A percentile compares a stretch with the other conserved stretches of the same genome.
phyloP scores from a whole-genome alignment of 768 basidiomycete genomes.

The Amanita muscaria region DNA sequence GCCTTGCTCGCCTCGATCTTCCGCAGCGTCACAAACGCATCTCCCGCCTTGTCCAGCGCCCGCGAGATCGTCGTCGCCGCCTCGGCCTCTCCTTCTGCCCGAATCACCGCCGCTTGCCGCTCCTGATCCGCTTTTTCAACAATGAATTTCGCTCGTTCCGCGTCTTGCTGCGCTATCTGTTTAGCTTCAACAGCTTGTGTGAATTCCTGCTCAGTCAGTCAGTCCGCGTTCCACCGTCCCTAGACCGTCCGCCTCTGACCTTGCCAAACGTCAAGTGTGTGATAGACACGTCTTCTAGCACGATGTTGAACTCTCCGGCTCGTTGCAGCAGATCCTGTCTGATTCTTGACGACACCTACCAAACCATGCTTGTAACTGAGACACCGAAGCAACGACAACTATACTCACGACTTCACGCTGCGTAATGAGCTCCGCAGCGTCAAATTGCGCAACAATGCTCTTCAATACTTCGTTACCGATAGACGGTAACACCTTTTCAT shows the following conservation, averaged over 20 bases:
- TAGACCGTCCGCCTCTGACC: conserved; percentile 27
- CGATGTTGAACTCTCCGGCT: conserved; percentile 93
- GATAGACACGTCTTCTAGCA: conserved; percentile 95
- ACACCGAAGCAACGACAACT: too few relatives aligned
- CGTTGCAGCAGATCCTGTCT: conserved; percentile 86
- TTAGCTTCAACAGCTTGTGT: conserved; percentile 99
- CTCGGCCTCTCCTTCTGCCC: conserved; percentile 98
- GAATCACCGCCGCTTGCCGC: conserved; percentile 94
- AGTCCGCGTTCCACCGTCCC: neutral
- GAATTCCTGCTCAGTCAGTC: conserved; percentile 55
- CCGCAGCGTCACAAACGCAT: conserved; percentile 89
- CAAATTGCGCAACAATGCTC: conserved; percentile 96
- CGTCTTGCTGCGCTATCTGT: conserved; percentile 99
- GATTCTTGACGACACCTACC: conserved; percentile 83
- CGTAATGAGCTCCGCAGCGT: conserved; percentile 93
- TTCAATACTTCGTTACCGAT: conserved; percentile 98
- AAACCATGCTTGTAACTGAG: neutral
- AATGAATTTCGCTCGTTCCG: conserved; percentile 97
- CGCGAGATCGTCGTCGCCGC: conserved; percentile 89
- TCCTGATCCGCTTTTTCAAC: conserved; percentile 99
- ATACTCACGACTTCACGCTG: conserved; percentile 88
- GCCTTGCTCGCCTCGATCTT: conserved; percentile 98
- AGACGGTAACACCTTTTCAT: conserved; percentile 94
- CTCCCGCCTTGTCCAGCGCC: conserved; percentile 89
- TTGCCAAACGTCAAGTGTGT: conserved; percentile 87